Evolutionary conservation across 2,329 filamentous ascomycete genomes (phyloP).

Genomic region (Exophiala sp.): DNA sequence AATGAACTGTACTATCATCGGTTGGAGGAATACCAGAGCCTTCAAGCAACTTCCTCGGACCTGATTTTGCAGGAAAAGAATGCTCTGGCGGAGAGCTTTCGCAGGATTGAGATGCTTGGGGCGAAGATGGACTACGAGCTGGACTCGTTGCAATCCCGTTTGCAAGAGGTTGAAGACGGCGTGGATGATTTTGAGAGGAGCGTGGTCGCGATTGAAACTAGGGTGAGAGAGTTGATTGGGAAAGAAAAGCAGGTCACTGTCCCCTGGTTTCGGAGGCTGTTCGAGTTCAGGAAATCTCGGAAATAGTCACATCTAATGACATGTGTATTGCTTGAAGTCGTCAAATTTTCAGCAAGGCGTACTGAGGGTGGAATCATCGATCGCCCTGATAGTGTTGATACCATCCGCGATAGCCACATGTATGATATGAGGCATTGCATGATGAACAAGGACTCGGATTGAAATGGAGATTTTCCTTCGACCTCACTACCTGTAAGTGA

Average conservation of each 20-base stretch:
- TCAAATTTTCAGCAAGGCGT: conserved; percentile 12
- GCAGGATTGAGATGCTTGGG: conserved; percentile 71
- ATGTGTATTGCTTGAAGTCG: neutral
- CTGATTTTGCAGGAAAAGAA: conserved; percentile 64
- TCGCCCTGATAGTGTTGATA: no score
- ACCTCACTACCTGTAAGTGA: neutral
- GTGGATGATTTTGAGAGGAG: conserved; percentile 73
- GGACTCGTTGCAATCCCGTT: conserved; percentile 67
- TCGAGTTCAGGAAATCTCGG: conserved; percentile 15
- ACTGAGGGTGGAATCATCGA: neutral
- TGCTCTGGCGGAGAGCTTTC: conserved; percentile 63
- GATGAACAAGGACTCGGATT: no score
- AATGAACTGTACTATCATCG: conserved; percentile 63
- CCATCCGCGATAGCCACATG: no score
- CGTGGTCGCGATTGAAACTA: conserved; percentile 63
- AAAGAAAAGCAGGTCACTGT: conserved; percentile 40
- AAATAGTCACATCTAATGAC: conserved; percentile 4
- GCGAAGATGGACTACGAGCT: conserved; percentile 93
- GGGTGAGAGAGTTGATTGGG: conserved; percentile 56
- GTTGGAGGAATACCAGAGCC: conserved; percentile 61
- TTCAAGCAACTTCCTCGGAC: conserved; percentile 62
- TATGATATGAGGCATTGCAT: no score
- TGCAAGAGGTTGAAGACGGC: conserved; percentile 80
- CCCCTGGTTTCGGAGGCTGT: conserved; percentile 18
- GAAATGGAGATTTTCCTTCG: no score